Base-by-base conservation (phyloP, 129 eudicot species). In the Mikania micrantha region DNA sequence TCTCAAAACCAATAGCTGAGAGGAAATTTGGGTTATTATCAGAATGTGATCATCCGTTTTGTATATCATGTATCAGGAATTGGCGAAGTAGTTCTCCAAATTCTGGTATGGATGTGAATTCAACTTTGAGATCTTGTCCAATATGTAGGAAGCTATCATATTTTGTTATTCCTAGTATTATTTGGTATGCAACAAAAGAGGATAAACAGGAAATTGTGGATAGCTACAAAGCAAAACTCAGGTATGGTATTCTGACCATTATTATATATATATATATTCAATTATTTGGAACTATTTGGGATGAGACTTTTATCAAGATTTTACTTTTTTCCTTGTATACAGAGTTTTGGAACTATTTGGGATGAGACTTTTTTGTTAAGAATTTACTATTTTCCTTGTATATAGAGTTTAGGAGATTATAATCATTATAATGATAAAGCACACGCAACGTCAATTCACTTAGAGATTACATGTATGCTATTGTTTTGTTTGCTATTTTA, bases 1-100 rank as follows among this genome's bases (percentile, higher is more conserved):
- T 86, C 53, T 70, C 80, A 38, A 93, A 93, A 58, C 84, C 90
- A 27, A 78, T 82, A 35, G 78, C 91, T 41, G 98, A 93, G 63
- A 60, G 96, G 24, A 93, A 93, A 53, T 93, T 93, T 63, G 98
- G 98, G 34, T 59, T 93, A 58, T 74, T 93, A 1, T 88, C 95
- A 21, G 98, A 93, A 75, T 93, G 98, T 64, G 95, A 93, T 79
- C 98, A 93, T 75, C 92, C 96, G 13, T 93, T 93, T 75, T 93
- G 98, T 78, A 74, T 93, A 44, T 76, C 91, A 7, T 93, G 98
- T 47, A 93, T 93, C 64, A 86, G 98, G 81, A 84, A 82, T 75
- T 93, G 96, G 98, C 87, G 98, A 34, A 78, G 87, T 70, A 86
- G 86, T 73, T 88, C 98, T 1, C 87, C 98, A n/a, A 58, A 92